A percentile compares a stretch with the other conserved stretches of the same genome.
phyloP scores from a whole-genome alignment of 73 alveolate species.

The Paramecium primaurelia region DNA sequence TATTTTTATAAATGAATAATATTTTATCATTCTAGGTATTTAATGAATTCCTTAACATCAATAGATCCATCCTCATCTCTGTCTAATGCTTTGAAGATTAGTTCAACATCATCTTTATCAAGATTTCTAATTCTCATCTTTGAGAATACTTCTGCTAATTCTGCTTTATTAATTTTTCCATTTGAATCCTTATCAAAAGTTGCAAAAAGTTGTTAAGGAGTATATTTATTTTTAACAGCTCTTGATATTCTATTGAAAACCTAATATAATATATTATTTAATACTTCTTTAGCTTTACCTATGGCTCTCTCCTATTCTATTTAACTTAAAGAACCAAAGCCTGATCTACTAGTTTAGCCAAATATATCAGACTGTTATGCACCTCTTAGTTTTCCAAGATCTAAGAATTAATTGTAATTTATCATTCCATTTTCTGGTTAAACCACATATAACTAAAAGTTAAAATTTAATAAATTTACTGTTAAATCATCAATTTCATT shows the following conservation, averaged over 20 bases:
- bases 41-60: background rate
- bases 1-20: background rate
- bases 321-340: background rate
- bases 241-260: background rate
- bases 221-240: background rate
- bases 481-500: background rate
- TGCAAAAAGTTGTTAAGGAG: background rate
- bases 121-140: background rate
- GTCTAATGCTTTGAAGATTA: background rate
- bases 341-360: conserved; percentile 34
- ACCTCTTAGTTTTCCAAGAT: conserved; percentile 23
- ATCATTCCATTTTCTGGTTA: background rate
- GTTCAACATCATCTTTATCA: background rate
- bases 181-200: background rate
- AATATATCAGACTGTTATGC: background rate
- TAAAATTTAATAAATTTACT: background rate
- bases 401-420: background rate
- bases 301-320: conserved; percentile 36
- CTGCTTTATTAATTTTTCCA: background rate
- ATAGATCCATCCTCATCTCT: background rate
- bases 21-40: background rate
- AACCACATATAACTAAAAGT: background rate
- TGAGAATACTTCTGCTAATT: background rate
- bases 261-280: background rate
- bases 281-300: conserved; percentile 14